Evolutionary conservation across 1,284 basidiomycete genomes (phyloP).

Genomic region (Chalciporus piperatoides): DNA sequence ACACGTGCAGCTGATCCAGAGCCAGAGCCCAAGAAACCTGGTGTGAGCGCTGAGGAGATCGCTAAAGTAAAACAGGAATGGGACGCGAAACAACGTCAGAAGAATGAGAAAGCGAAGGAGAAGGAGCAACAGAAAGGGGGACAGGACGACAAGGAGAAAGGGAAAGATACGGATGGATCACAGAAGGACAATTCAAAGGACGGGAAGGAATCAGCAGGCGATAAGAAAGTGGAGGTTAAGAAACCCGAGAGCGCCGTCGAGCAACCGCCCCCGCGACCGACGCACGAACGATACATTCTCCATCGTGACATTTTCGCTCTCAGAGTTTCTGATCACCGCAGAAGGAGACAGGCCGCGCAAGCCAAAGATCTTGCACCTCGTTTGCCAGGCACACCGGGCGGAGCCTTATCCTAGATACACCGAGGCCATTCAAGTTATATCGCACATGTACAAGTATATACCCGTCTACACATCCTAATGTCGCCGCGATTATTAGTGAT

Average conservation of each 20-base stretch:
- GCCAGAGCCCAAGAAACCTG: constrained; percentile 38
- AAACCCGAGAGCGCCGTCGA: constrained; percentile 25
- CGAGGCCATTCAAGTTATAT: neutral
- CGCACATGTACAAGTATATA: neutral
- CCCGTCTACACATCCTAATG: neutral
- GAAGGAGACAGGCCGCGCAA: constrained; percentile 51
- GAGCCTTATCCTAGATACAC: constrained; percentile 16
- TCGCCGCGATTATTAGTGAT: neutral
- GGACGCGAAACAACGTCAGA: constrained; percentile 67
- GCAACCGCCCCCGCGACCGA: constrained; percentile 31
- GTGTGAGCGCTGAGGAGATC: constrained; percentile 63
- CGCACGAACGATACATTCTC: constrained; percentile 53
- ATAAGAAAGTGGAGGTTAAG: constrained; percentile 26
- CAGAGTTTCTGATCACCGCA: constrained; percentile 55
- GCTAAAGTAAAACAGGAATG: constrained; percentile 72
- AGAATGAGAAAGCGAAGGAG: constrained; percentile 51
- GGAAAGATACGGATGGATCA: constrained; percentile 29
- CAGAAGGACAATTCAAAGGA: constrained; percentile 10
- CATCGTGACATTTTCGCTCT: constrained; percentile 64
- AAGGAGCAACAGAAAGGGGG: constrained; percentile 38
- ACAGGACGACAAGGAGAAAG: constrained; percentile 31
- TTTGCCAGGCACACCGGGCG: constrained; percentile 47
- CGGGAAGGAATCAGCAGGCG: constrained; percentile 27
- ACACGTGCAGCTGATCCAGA: constrained; percentile 46
- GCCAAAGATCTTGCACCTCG: constrained; percentile 55